A percentile compares a stretch with the other conserved stretches of the same genome.
phyloP scores from a whole-genome alignment of 306 rosid genomes.

The Sicyos baderoa region DNA sequence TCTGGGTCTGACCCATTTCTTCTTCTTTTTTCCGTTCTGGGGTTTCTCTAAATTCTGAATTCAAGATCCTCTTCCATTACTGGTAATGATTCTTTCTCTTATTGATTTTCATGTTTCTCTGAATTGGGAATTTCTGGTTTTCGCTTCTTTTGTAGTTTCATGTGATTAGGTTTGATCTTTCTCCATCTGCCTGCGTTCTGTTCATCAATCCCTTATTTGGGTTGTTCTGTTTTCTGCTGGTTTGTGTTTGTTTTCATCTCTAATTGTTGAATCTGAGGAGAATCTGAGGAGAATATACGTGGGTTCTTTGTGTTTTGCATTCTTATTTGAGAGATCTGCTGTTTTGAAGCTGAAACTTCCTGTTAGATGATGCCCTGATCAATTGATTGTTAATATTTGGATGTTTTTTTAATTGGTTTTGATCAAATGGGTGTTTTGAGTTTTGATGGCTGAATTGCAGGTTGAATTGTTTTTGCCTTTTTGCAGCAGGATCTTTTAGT shows the following conservation, averaged over 20 bases:
- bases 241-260: background rate
- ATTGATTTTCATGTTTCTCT: background rate
- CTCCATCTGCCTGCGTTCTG: background rate
- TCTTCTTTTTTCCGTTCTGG: conserved; percentile 4
- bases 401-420: conserved; percentile 9
- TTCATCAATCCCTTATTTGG: background rate
- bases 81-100: conserved; percentile 26
- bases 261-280: conserved; percentile 6
- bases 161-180: conserved; percentile 10
- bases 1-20: conserved; percentile 30
- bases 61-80: conserved; percentile 38
- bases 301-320: conserved; percentile 3
- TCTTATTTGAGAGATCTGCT: conserved; percentile 25
- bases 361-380: background rate
- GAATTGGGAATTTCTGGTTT: background rate
- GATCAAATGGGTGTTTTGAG: conserved; percentile 6
- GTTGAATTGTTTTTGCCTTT: conserved; percentile 17
- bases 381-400: background rate
- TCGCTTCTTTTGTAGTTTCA: background rate
- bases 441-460: background rate
- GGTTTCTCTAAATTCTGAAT: conserved; percentile 28
- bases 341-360: background rate
- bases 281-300: conserved; percentile 7
- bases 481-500: conserved; percentile 32
- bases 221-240: background rate